Base-by-base conservation (phyloP, 2,329 filamentous ascomycete genomes). In the Colletotrichum theobromicola region DNA sequence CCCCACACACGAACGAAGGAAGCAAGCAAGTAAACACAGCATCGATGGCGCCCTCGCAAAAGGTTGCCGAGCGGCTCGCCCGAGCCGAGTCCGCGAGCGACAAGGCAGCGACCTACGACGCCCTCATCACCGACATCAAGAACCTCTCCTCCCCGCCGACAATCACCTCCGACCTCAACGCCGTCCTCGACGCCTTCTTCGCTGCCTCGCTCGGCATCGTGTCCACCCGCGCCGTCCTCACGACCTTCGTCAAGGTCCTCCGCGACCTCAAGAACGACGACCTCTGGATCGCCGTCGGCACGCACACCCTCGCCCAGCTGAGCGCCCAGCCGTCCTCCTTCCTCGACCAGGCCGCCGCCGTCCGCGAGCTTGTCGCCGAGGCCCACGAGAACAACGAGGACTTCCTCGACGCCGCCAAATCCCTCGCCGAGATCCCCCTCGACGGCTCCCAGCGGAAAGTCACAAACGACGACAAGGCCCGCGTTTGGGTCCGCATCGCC, bases 401-500 rank as follows among this genome's bases (percentile, higher is more conserved):
- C 82, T 98, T 94, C 83, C 86, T 90, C 26, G 90, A 90, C 34
- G 95, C 96, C 0, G 97, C 97, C 32, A 92, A 93, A 81, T 88
- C 91, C 12, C 90, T 99, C 8, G 91, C 95, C 80, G 93, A 93
- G 46, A 98, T 98, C 79, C 94, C 95, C 37, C 92, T 98, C 61
- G 96, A 99, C 82, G 94, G 91, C 72, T 96, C 95, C 3, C 95
- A 98, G 86, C 93, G 96, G 63, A 92, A 94, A 71, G 92, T 98
- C 42, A 92, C 93, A 32, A 93, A 95, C 81, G 92, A 94, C 79
- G 94, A 96, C 78, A 96, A 95, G 84, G 95, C 95, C 10, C 89
- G 89, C 69, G 91, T 97, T 69, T 98, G 96, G 95, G 94, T 98
- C 78, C 94, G 96, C 75, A 98, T 99, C 81, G 95, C 97, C 81